A percentile compares a stretch with the other conserved stretches of the same genome.
phyloP scores from a whole-genome alignment of 202 grass and related monocot species.

The Carex sylvatica region DNA sequence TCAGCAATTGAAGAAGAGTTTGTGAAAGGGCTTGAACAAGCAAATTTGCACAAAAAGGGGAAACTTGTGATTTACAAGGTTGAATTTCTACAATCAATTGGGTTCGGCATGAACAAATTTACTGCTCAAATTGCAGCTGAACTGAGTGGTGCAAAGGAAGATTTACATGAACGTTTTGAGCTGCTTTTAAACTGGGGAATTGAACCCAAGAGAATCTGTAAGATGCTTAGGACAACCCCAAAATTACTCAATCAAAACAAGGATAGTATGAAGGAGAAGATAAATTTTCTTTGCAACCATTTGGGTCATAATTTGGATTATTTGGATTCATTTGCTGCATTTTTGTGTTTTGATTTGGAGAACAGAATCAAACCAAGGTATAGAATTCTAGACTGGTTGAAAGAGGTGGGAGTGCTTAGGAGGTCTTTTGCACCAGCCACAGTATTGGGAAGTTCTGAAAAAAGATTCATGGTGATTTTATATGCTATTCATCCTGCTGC shows the following conservation, averaged over 20 bases:
- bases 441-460: slow-evolving; percentile 73
- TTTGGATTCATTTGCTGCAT: slow-evolving; percentile 59
- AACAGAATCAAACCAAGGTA: slow-evolving; percentile 78
- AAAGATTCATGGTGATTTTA: slow-evolving; percentile 61
- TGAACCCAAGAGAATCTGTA: slow-evolving; percentile 62
- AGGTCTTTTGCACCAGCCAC: slow-evolving; percentile 57
- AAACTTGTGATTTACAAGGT: slow-evolving; percentile 38
- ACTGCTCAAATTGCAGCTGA: slow-evolving; percentile 19
- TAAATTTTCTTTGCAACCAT: slow-evolving; percentile 60
- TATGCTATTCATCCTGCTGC: slow-evolving; percentile 65
- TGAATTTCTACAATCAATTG: slow-evolving; percentile 74
- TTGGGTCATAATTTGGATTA: slow-evolving; percentile 70
- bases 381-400: slow-evolving; percentile 75
- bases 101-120: slow-evolving; percentile 62
- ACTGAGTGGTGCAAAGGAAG: slow-evolving; percentile 43
- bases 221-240: slow-evolving; percentile 45
- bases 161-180: slow-evolving; percentile 61
- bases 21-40: slow-evolving; percentile 44
- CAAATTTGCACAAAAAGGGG: slow-evolving; percentile 43
- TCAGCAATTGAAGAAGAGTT: slow-evolving; percentile 44
- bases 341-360: slow-evolving; percentile 86
- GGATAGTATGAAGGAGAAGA: slow-evolving; percentile 52
- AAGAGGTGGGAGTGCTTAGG: slow-evolving; percentile 51
- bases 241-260: slow-evolving; percentile 80
- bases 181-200: slow-evolving; percentile 59